Evolutionary conservation across 768 basidiomycete species (phyloP).

Genomic region (Hemileccinum rubropunctum): DNA sequence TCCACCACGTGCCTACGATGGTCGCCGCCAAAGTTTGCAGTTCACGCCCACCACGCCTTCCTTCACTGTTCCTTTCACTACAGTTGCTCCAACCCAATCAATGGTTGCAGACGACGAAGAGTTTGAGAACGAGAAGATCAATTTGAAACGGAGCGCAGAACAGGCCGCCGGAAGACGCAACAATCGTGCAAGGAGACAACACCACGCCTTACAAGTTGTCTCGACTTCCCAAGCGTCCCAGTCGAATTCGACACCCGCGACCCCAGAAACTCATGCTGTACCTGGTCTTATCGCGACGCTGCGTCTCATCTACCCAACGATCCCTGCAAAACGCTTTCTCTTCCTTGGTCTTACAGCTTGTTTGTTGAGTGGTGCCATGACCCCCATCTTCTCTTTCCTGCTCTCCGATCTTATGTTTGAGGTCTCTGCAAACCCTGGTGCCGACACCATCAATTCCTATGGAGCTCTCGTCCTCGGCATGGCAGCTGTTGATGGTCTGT

Average conservation of each 20-base stretch:
- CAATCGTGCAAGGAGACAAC: conserved; percentile 19
- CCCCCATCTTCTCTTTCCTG: conserved; percentile 89
- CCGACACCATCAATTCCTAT: conserved; percentile 64
- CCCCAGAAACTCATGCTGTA: background rate
- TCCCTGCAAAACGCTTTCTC: conserved; percentile 74
- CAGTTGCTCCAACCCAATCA: conserved; percentile 1
- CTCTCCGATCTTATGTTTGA: conserved; percentile 79
- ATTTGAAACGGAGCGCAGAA: conserved; percentile 38
- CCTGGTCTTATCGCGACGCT: conserved; percentile 39
- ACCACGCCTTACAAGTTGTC: background rate
- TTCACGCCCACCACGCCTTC: conserved; percentile 58
- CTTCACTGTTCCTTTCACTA: conserved; percentile 26
- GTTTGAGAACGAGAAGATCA: conserved; percentile 46
- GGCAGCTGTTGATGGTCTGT: conserved; percentile 72
- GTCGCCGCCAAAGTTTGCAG: conserved; percentile 52
- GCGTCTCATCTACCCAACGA: conserved; percentile 58
- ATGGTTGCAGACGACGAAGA: conserved; percentile 37
- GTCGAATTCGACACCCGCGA: background rate
- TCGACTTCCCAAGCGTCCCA: conserved; percentile 7
- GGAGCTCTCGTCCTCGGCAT: conserved; percentile 71
- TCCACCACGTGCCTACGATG: conserved; percentile 30
- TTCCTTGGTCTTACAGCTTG: conserved; percentile 68
- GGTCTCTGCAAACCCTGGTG: conserved; percentile 67
- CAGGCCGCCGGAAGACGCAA: conserved; percentile 38
- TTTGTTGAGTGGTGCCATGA: conserved; percentile 75